Conservation (phyloP, 169 alveolate species). For the Plasmodium knowlesi region DNA sequence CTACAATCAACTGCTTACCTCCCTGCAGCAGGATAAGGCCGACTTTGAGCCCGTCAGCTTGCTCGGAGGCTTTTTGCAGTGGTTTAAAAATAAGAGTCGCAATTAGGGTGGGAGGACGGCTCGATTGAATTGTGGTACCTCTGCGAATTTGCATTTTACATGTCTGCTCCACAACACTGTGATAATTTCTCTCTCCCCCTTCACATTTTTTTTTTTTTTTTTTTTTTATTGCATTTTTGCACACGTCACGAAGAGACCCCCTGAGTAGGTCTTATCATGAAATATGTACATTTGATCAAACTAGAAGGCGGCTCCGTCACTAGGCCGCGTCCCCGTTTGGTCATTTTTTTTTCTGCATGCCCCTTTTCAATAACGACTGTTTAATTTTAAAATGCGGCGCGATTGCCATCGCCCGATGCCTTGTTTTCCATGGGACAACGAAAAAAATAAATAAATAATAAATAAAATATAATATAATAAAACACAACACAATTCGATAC, state of each 20-base stretch:
- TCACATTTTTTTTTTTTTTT: not conserved
- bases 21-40: constrained; percentile 1
- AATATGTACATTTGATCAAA: not conserved
- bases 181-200: not conserved
- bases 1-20: not conserved
- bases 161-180: not conserved
- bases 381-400: not conserved
- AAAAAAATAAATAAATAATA: not conserved
- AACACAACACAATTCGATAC: not conserved
- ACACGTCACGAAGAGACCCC: not conserved
- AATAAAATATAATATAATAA: not conserved
- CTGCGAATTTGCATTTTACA: not conserved
- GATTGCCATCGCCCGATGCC: not conserved
- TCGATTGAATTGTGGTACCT: not conserved
- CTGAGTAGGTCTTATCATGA: not conserved
- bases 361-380: not conserved
- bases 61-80: constrained; percentile 65
- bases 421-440: not conserved
- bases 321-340: not conserved
- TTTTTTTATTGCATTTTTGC: not conserved
- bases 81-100: constrained; percentile 75
- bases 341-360: not conserved
- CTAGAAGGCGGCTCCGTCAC: not conserved
- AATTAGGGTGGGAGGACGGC: not conserved
- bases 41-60: constrained; percentile 58